These are phyloP conservation scores for Escovopsis sp. DNA, from an alignment of 2,329 filamentous ascomycete genomes.

Conservation along the genomic window DNA sequence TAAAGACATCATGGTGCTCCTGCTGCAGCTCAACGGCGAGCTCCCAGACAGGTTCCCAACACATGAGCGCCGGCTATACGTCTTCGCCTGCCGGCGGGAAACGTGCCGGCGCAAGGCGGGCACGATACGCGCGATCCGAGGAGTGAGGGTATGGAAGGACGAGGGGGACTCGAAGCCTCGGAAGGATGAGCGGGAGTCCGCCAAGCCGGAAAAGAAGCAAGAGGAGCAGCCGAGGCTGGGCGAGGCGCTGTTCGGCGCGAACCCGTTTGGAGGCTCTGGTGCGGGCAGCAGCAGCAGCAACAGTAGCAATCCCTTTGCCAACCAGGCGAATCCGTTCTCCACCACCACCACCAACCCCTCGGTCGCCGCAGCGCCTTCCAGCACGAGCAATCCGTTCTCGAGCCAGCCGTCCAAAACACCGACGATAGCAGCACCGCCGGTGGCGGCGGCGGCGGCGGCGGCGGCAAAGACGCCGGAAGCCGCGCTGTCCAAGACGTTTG, in stretches of 20 bases:
- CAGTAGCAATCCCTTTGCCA: conserved; percentile 44
- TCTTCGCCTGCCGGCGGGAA: conserved; percentile 68
- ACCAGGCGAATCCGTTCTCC: conserved; percentile 33
- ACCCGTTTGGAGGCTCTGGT: conserved; percentile 24
- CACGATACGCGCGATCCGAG: conserved; percentile 62
- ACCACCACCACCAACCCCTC: conserved; percentile 14
- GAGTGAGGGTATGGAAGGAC: conserved; percentile 40
- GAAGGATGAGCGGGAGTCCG: conserved; percentile 18
- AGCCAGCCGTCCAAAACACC: conserved; percentile 18
- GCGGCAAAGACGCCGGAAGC: conserved; percentile 36
- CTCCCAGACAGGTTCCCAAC: conserved; percentile 73
- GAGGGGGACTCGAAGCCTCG: conserved; percentile 19
- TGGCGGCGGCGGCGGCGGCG: conserved; percentile 11
- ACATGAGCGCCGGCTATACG: conserved; percentile 76
- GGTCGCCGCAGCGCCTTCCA: conserved; percentile 3
- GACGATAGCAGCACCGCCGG: conserved; percentile 1
- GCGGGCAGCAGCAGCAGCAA: conserved; percentile 5
- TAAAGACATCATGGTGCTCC: conserved; percentile 65
- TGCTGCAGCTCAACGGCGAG: conserved; percentile 85
- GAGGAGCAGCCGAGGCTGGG: conserved; percentile 37
- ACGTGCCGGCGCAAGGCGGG: conserved; percentile 71
- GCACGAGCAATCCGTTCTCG: conserved; percentile 17
- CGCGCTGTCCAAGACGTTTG: conserved; percentile 46
- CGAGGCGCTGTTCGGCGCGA: conserved; percentile 55
- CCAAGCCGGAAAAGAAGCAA: conserved; percentile 16